Evolutionary conservation across 257 asterid species (phyloP).

Genomic region (Fraxinus excelsior): DNA sequence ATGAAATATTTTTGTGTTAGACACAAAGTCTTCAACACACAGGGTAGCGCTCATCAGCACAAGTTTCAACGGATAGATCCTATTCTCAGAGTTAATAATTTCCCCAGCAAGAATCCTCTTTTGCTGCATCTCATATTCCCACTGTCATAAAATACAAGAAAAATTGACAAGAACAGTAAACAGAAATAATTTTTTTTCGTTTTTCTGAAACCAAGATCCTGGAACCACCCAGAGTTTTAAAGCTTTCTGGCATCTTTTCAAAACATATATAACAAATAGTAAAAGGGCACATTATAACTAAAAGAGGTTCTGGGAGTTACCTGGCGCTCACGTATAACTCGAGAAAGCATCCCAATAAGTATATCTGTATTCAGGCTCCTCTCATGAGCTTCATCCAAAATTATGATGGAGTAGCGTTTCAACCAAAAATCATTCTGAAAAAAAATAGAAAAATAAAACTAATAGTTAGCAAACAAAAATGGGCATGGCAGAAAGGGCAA

Average conservation of each 20-base stretch:
- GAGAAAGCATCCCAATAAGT: constrained; percentile 99
- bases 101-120: constrained; percentile 60
- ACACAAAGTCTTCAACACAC: constrained; percentile 85
- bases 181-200: neutral
- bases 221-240: neutral
- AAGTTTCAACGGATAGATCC: constrained; percentile 78
- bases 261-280: neutral
- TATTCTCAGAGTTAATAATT: constrained; percentile 43
- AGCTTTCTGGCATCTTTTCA: neutral
- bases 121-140: constrained; percentile 68
- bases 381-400: constrained; percentile 98
- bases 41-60: constrained; percentile 96
- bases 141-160: constrained; percentile 42
- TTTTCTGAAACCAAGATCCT: neutral
- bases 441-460: constrained; percentile 17
- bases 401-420: constrained; percentile 79
- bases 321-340: constrained; percentile 76
- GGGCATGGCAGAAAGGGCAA: neutral
- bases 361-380: constrained; percentile 97
- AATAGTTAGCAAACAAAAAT: constrained; percentile 9
- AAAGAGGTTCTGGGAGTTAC: constrained; percentile 41
- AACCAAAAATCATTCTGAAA: constrained; percentile 77
- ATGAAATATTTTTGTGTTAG: constrained; percentile 57
- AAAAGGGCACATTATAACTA: constrained; percentile 7
- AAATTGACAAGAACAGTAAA: neutral